These are phyloP conservation scores for Apiotrichum gracile DNA, from an alignment of 1,284 basidiomycete genomes.

Conservation along the genomic window DNA sequence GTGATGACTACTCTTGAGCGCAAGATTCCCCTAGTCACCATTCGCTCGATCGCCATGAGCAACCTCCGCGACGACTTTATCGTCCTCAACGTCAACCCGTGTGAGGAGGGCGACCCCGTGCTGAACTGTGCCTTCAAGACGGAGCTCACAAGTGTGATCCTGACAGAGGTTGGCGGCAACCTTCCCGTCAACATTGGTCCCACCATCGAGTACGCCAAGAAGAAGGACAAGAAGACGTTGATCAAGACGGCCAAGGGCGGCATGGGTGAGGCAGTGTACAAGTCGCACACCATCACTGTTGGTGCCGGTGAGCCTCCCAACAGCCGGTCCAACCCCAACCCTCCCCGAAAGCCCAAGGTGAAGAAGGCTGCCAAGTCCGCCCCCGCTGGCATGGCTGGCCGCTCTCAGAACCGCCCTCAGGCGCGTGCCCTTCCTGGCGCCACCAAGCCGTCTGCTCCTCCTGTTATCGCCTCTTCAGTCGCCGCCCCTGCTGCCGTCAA, in stretches of 20 bases:
- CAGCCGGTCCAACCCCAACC: slow-evolving; percentile 74
- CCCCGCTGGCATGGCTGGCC: slow-evolving; percentile 30
- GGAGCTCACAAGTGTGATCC: slow-evolving; percentile 76
- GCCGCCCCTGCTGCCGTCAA: background rate
- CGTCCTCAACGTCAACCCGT: slow-evolving; percentile 65
- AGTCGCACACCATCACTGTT: slow-evolving; percentile 86
- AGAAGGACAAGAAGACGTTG: slow-evolving; percentile 88
- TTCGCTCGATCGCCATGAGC: slow-evolving; percentile 78
- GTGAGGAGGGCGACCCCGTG: slow-evolving; percentile 92
- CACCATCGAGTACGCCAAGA: slow-evolving; percentile 86
- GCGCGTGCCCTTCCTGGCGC: slow-evolving; percentile 43
- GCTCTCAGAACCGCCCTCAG: slow-evolving; percentile 36
- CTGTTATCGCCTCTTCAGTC: slow-evolving; percentile 19
- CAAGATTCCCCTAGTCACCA: slow-evolving; percentile 81
- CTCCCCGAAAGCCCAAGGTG: slow-evolving; percentile 68
- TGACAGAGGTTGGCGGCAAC: slow-evolving; percentile 72
- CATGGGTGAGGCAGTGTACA: slow-evolving; percentile 80
- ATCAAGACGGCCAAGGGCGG: slow-evolving; percentile 88
- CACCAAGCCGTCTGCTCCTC: slow-evolving; percentile 43
- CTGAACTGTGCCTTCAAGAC: slow-evolving; percentile 94
- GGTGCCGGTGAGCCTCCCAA: slow-evolving; percentile 77
- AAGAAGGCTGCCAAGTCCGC: slow-evolving; percentile 42
- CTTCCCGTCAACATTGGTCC: slow-evolving; percentile 69
- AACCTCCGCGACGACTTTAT: slow-evolving; percentile 93
- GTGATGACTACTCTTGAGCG: slow-evolving; percentile 67